Percentiles rank a stretch among this genome's conserved stretches.
These are phyloP conservation scores for Albugo laibachii DNA, from an alignment of 352 stramenopile genomes.

Conservation along the genomic window DNA sequence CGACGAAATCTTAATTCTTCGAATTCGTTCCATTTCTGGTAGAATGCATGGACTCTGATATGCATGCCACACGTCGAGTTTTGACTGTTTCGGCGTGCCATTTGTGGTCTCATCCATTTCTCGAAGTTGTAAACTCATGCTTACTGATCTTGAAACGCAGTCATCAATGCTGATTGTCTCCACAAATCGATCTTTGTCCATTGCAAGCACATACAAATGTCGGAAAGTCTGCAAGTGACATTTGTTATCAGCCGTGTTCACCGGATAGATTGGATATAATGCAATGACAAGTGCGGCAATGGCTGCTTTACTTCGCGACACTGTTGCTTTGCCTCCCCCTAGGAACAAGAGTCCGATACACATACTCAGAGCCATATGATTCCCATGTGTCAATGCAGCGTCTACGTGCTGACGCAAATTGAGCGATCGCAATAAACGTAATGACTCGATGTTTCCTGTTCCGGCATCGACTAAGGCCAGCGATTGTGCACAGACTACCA, in stretches of 20 bases:
- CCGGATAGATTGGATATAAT: slow-evolving; percentile 87
- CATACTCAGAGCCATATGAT: slow-evolving; percentile 88
- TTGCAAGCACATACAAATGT: slow-evolving; percentile 81
- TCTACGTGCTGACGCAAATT: slow-evolving; percentile 64
- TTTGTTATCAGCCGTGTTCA: slow-evolving; percentile 89
- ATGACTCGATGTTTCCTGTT: slow-evolving; percentile 85
- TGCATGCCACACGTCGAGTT: slow-evolving; percentile 7
- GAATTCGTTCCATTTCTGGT: slow-evolving; percentile 31
- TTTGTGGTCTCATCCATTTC: background rate
- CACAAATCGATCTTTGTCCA: slow-evolving; percentile 45
- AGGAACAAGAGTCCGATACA: slow-evolving; percentile 94
- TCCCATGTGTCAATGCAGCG: slow-evolving; percentile 83
- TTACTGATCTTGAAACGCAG: slow-evolving; percentile 21
- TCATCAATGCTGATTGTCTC: slow-evolving; percentile 55
- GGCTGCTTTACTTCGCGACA: slow-evolving; percentile 75
- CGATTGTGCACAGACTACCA: slow-evolving; percentile 80
- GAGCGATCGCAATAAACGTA: slow-evolving; percentile 81
- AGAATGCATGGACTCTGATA: slow-evolving; percentile 50
- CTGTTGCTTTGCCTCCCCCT: slow-evolving; percentile 82
- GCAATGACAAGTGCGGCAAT: slow-evolving; percentile 89
- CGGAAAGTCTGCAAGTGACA: slow-evolving; percentile 74
- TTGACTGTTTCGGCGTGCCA: background rate
- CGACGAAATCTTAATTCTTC: slow-evolving; percentile 26
- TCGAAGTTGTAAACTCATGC: background rate
- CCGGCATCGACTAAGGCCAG: slow-evolving; percentile 92